Conservation (phyloP, 2,329 filamentous ascomycete species). For the Alternaria sp. region DNA sequence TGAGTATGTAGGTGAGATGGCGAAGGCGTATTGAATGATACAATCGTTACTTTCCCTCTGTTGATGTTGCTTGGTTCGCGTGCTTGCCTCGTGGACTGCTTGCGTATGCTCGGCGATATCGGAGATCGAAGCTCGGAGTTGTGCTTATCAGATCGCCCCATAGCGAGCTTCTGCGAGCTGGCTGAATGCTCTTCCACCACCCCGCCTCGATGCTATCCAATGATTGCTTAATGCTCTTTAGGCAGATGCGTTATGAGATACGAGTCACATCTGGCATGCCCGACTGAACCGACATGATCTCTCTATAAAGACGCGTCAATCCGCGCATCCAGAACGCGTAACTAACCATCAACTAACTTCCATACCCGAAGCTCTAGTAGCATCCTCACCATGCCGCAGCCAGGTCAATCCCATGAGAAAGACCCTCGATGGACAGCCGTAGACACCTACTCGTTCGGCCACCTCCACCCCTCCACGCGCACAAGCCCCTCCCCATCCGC, state of each 20-base stretch:
- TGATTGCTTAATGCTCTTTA: background rate
- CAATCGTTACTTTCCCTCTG: background rate
- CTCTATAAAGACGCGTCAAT: conserved; percentile 10
- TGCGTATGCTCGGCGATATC: conserved; percentile 14
- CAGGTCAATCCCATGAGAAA: conserved; percentile 30
- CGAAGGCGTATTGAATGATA: background rate
- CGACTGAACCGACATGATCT: background rate
- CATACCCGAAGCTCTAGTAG: background rate
- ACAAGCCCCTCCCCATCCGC: conserved; percentile 33
- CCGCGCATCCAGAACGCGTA: background rate
- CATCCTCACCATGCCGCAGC: background rate
- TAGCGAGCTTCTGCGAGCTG: background rate
- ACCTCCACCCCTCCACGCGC: conserved; percentile 40
- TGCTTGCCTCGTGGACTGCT: background rate
- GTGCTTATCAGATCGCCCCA: background rate
- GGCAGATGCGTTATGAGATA: conserved; percentile 2
- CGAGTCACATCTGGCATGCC: background rate
- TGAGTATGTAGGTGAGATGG: background rate
- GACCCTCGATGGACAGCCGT: conserved; percentile 50
- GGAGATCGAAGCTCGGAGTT: conserved; percentile 15
- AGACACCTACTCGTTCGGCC: conserved; percentile 45
- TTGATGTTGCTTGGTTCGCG: background rate
- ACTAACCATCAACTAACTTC: background rate
- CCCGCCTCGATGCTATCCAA: background rate
- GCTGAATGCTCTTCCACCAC: conserved; percentile 10